These are phyloP conservation scores for Cupressus sempervirens DNA, from an alignment of 75 land plant species.

Conservation along the genomic window DNA sequence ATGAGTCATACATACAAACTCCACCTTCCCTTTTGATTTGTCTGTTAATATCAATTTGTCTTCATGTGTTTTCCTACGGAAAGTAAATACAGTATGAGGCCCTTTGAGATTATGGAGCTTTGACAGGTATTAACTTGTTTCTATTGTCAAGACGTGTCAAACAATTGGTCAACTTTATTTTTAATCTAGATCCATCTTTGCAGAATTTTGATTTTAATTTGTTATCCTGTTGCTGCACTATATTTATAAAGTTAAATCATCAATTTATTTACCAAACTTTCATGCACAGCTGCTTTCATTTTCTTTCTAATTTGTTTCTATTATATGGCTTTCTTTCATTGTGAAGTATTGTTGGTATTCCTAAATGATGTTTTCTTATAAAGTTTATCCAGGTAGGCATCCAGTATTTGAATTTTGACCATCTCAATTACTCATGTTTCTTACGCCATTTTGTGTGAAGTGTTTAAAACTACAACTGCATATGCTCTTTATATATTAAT, in stretches of 20 bases:
- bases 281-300: neutral
- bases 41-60: neutral
- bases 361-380: neutral
- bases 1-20: neutral
- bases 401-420: neutral
- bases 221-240: neutral
- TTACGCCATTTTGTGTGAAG: neutral
- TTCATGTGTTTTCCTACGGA: neutral
- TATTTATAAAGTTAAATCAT: neutral
- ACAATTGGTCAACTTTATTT: neutral
- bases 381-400: neutral
- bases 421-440: neutral
- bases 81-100: neutral
- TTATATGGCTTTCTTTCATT: neutral
- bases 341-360: neutral
- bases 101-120: neutral
- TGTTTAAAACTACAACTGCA: neutral
- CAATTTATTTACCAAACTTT: neutral
- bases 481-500: neutral
- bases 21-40: neutral
- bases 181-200: neutral
- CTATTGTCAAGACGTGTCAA: neutral
- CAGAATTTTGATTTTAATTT: neutral
- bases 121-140: neutral
- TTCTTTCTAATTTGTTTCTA: neutral